phyloP scores from a whole-genome alignment of 1,284 basidiomycete genomes.

The Stygiomarasmius scandens region DNA sequence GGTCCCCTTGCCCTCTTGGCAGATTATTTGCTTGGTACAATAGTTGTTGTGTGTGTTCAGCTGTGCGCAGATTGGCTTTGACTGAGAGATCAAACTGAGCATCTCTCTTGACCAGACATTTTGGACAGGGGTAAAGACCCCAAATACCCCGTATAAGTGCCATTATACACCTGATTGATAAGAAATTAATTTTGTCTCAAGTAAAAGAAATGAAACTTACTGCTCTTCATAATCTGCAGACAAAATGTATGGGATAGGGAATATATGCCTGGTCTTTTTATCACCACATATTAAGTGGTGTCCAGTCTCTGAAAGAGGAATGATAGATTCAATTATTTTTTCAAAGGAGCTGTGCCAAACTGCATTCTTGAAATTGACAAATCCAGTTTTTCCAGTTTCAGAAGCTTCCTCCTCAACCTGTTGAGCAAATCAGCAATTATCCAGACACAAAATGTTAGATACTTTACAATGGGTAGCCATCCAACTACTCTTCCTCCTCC shows the following conservation, averaged over 20 bases:
- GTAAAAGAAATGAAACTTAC: conserved; percentile 23
- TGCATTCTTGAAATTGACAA: conserved; percentile 32
- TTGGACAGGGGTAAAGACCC: conserved; percentile 18
- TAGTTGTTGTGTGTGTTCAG: neutral
- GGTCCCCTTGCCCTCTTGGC: conserved; percentile 7
- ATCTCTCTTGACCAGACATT: conserved; percentile 13
- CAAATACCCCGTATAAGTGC: conserved; percentile 31
- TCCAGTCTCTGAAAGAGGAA: conserved; percentile 14
- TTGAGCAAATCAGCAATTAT: neutral
- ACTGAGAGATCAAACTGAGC: conserved; percentile 5
- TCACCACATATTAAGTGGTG: conserved; percentile 12
- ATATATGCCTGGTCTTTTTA: neutral
- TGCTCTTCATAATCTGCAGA: conserved; percentile 29
- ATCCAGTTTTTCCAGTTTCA: conserved; percentile 29
- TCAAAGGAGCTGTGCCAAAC: conserved; percentile 31
- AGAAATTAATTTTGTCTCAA: neutral
- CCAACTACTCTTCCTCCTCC: conserved; percentile 43
- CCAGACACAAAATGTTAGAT: neutral
- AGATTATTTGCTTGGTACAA: neutral
- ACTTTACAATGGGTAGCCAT: conserved; percentile 45
- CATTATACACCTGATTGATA: conserved; percentile 17
- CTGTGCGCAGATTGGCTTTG: neutral
- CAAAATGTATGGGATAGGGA: conserved; percentile 4
- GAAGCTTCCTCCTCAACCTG: conserved; percentile 29
- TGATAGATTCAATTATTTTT: conserved; percentile 21